Percentiles rank a stretch among this genome's conserved stretches.
Evolutionary conservation across 2,329 filamentous ascomycete species (phyloP).

Genomic region (Trichoderma arundinaceum): DNA sequence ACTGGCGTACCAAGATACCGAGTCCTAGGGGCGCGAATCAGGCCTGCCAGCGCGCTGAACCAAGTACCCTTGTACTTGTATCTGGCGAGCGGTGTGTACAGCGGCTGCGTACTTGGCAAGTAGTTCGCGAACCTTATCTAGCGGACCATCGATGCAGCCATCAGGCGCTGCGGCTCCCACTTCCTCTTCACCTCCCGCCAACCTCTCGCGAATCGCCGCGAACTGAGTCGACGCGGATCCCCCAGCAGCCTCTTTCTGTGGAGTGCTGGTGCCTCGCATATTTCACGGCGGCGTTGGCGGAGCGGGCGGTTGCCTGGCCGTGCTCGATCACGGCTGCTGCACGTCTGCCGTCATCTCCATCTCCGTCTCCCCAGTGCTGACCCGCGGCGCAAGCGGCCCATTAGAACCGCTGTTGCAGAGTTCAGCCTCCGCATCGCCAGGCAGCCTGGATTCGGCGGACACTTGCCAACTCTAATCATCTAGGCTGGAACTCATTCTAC

Average conservation of each 20-base stretch:
- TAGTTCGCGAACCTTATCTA: constrained; percentile 30
- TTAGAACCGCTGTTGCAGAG: not conserved
- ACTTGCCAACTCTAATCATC: constrained; percentile 13
- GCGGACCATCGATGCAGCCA: constrained; percentile 25
- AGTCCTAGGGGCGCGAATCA: not conserved
- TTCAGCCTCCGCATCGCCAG: constrained; percentile 20
- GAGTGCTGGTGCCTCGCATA: constrained; percentile 18
- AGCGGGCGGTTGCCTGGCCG: constrained; percentile 26
- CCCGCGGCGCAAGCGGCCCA: constrained; percentile 21
- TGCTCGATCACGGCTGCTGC: constrained; percentile 7
- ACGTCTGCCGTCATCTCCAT: constrained; percentile 22
- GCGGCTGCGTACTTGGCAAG: not conserved
- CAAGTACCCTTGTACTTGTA: not conserved
- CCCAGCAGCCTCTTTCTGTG: constrained; percentile 13
- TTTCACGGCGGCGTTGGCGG: constrained; percentile 15
- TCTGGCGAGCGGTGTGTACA: constrained; percentile 21
- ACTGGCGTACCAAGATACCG: constrained; percentile 5
- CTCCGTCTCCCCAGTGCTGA: constrained; percentile 7
- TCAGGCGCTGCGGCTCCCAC: constrained; percentile 11
- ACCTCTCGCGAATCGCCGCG: constrained; percentile 11
- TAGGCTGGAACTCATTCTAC: not conserved
- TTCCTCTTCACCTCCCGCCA: not conserved
- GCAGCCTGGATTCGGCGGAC: not conserved
- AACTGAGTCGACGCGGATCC: constrained; percentile 10
- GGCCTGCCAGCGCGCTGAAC: not conserved